Conservation (phyloP, 2,329 filamentous ascomycete species). For the Clonostachys chloroleuca region DNA sequence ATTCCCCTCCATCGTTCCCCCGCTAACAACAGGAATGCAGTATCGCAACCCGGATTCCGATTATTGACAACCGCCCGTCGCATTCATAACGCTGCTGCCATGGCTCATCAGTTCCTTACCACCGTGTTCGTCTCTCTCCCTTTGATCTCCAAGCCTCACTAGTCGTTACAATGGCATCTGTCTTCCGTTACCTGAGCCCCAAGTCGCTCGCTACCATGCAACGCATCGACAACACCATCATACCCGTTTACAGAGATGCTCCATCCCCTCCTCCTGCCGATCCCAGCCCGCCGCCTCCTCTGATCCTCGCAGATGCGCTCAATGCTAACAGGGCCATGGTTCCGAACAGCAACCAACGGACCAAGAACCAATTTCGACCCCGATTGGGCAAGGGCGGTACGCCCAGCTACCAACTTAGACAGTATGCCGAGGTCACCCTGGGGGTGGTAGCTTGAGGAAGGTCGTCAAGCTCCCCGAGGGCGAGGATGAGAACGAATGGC, state of each 20-base stretch:
- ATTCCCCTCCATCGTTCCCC: conserved; percentile 23
- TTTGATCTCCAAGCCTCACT: not conserved
- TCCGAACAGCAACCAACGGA: conserved; percentile 70
- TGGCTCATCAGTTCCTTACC: conserved; percentile 33
- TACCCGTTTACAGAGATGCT: conserved; percentile 20
- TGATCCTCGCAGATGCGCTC: conserved; percentile 1
- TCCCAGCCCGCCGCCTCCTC: not conserved
- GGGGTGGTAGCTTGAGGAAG: conserved; percentile 94
- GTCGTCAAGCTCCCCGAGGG: conserved; percentile 96
- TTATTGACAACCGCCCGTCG: conserved; percentile 3
- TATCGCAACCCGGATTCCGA: conserved; percentile 1
- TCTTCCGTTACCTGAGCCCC: conserved; percentile 23
- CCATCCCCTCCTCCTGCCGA: conserved; percentile 3
- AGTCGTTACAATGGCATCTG: conserved; percentile 7
- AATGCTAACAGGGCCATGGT: conserved; percentile 20
- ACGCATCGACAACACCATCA: conserved; percentile 19
- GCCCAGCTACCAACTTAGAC: conserved; percentile 85
- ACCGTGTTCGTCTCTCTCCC: conserved; percentile 29
- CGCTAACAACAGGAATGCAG: conserved; percentile 36
- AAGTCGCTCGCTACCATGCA: conserved; percentile 22
- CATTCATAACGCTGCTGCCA: conserved; percentile 12
- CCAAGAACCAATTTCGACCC: conserved; percentile 86
- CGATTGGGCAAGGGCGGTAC: conserved; percentile 83
- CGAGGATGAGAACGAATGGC: conserved; percentile 96
- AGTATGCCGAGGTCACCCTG: conserved; percentile 96